A percentile compares a stretch with the other conserved stretches of the same genome.
Evolutionary conservation across 2,329 filamentous ascomycete species (phyloP).

Genomic region (Colletotrichum sp.): DNA sequence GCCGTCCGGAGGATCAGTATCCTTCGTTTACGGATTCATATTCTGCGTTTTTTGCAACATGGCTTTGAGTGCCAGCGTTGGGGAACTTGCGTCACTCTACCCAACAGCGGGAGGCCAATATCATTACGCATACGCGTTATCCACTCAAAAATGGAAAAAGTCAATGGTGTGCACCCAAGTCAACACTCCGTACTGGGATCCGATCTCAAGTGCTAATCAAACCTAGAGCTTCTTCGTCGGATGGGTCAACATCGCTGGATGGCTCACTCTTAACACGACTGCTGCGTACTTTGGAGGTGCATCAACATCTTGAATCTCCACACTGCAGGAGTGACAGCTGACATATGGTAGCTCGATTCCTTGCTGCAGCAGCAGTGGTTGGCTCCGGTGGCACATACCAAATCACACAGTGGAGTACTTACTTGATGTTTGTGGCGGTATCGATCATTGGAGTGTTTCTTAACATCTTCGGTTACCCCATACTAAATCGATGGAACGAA

Average conservation of each 20-base stretch:
- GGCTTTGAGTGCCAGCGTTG: conserved; percentile 44
- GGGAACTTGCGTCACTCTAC: conserved; percentile 48
- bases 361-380: conserved; percentile 44
- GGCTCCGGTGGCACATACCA: conserved; percentile 41
- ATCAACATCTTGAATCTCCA: neutral
- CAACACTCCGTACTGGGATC: accelerated
- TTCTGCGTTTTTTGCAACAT: conserved; percentile 51
- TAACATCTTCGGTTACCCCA: conserved; percentile 46
- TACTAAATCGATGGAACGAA: conserved; percentile 47
- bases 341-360: conserved; percentile 40
- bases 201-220: neutral
- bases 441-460: conserved; percentile 38
- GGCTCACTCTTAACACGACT: conserved; percentile 48
- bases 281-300: conserved; percentile 47
- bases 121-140: conserved; percentile 47
- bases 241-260: conserved; percentile 51
- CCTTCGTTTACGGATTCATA: conserved; percentile 49
- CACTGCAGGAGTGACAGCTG: neutral
- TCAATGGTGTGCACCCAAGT: conserved; percentile 31
- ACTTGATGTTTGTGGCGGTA: conserved; percentile 46
- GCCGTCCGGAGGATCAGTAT: conserved; percentile 44
- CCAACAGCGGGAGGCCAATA: conserved; percentile 52
- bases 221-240: conserved; percentile 46
- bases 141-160: conserved; percentile 41
- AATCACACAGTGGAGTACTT: conserved; percentile 43